Percentiles rank a stretch among this genome's conserved stretches.
These are phyloP conservation scores for Gossypium davidsonii DNA, from an alignment of 441 rosid species.

Conservation along the genomic window DNA sequence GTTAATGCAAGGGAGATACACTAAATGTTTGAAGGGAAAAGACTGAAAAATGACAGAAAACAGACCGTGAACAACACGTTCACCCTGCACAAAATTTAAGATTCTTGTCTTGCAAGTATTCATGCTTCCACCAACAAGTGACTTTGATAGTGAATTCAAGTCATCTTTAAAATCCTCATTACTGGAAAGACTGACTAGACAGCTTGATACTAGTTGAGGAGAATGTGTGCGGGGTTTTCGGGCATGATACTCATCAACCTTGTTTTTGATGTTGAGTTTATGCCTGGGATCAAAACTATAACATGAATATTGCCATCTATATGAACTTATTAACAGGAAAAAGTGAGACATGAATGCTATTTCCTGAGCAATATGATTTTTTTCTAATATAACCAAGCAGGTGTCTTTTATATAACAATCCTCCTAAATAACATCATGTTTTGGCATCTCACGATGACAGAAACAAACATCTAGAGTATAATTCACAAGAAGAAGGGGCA, in stretches of 20 bases:
- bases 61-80: constrained; percentile 65
- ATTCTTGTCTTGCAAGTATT: constrained; percentile 72
- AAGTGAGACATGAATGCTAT: background rate
- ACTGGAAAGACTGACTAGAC: constrained; percentile 40
- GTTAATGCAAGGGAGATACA: constrained; percentile 10
- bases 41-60: constrained; percentile 14
- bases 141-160: constrained; percentile 56
- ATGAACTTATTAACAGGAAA: background rate
- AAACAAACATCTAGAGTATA: background rate
- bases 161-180: constrained; percentile 70
- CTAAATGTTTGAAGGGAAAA: constrained; percentile 12
- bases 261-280: constrained; percentile 66
- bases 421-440: background rate
- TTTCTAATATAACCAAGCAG: background rate
- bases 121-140: constrained; percentile 71
- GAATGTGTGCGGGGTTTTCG: constrained; percentile 39
- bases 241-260: constrained; percentile 42
- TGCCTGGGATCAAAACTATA: constrained; percentile 44
- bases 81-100: constrained; percentile 42
- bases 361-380: background rate
- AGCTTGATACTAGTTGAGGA: constrained; percentile 28
- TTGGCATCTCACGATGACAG: background rate
- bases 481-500: background rate
- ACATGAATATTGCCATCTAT: constrained; percentile 6
- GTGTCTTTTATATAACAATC: background rate